These are phyloP conservation scores for Suhomyces coccinellae DNA, from an alignment of 1,139 yeast species.

Conservation along the genomic window DNA sequence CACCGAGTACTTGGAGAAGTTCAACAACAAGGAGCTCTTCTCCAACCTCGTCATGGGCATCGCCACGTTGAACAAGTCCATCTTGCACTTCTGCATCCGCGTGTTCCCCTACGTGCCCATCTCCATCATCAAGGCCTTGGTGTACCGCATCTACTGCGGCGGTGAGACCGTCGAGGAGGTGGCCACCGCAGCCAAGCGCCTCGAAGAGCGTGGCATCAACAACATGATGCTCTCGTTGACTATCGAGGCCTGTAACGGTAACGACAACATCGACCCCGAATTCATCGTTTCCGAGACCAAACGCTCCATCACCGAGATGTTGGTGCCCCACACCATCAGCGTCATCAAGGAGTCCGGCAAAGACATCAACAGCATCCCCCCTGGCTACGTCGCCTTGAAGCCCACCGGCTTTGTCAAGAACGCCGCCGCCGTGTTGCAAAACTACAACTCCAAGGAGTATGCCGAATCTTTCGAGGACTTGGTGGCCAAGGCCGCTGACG, in stretches of 20 bases:
- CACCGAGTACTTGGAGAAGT: slow-evolving; percentile 34
- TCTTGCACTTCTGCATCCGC: slow-evolving; percentile 60
- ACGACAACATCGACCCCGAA: slow-evolving; percentile 58
- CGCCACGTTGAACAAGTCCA: slow-evolving; percentile 63
- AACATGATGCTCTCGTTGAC: slow-evolving; percentile 95
- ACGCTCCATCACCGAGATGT: slow-evolving; percentile 64
- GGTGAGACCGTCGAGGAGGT: slow-evolving; percentile 80
- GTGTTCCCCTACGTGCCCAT: slow-evolving; percentile 78
- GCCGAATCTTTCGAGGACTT: slow-evolving; percentile 57
- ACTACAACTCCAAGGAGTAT: slow-evolving; percentile 50
- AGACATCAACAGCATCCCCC: slow-evolving; percentile 65
- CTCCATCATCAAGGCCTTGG: slow-evolving; percentile 65
- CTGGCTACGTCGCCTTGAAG: slow-evolving; percentile 86
- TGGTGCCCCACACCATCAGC: slow-evolving; percentile 66
- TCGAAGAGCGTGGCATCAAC: slow-evolving; percentile 73
- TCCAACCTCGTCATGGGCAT: slow-evolving; percentile 67
- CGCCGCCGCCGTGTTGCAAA: slow-evolving; percentile 71
- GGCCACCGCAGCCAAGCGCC: slow-evolving; percentile 62
- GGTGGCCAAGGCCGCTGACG: slow-evolving; percentile 61
- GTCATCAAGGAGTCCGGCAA: slow-evolving; percentile 47
- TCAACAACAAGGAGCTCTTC: slow-evolving; percentile 46
- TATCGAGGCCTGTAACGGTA: slow-evolving; percentile 89
- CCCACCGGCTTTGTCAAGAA: slow-evolving; percentile 85
- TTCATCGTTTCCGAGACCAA: slow-evolving; percentile 67
- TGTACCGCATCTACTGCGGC: slow-evolving; percentile 86